Evolutionary conservation across 1,284 basidiomycete genomes (phyloP).

Genomic region (Flammula alnicola): DNA sequence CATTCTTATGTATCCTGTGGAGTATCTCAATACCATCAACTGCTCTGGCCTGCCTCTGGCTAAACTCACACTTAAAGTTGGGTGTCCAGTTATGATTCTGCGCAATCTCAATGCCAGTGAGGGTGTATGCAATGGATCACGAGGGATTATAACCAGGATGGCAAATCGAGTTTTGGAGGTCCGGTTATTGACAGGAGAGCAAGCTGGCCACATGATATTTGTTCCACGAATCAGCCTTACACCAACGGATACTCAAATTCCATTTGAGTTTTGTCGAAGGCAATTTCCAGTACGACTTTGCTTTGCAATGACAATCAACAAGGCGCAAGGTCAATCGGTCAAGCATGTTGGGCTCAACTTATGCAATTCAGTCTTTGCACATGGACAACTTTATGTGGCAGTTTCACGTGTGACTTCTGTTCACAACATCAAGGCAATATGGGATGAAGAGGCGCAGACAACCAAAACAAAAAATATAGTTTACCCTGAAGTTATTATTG

Average conservation of each 20-base stretch:
- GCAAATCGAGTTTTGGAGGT: slow-evolving; percentile 6
- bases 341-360: slow-evolving; percentile 31
- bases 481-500: slow-evolving; percentile 31
- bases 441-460: slow-evolving; percentile 14
- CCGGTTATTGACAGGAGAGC: slow-evolving; percentile 2
- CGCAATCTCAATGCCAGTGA: slow-evolving; percentile 4
- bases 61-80: slow-evolving; percentile 23
- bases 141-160: slow-evolving; percentile 4
- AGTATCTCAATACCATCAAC: slow-evolving; percentile 25
- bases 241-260: slow-evolving; percentile 15
- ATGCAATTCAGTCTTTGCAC: slow-evolving; percentile 38
- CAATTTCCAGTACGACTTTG: slow-evolving; percentile 45
- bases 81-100: slow-evolving; percentile 15
- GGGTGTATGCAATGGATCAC: slow-evolving; percentile 11
- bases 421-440: slow-evolving; percentile 31
- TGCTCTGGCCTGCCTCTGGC: slow-evolving; percentile 23
- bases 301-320: slow-evolving; percentile 49
- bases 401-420: slow-evolving; percentile 36
- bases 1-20: slow-evolving; percentile 19
- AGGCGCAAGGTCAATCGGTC: slow-evolving; percentile 45
- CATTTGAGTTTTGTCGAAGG: slow-evolving; percentile 25
- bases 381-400: slow-evolving; percentile 49
- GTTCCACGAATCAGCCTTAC: slow-evolving; percentile 26
- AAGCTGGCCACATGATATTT: slow-evolving; percentile 2
- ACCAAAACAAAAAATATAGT: slow-evolving; percentile 34